Evolutionary conservation across 2,329 filamentous ascomycete genomes (phyloP).

Genomic region (Dryadomyces quercus-mongolicae): DNA sequence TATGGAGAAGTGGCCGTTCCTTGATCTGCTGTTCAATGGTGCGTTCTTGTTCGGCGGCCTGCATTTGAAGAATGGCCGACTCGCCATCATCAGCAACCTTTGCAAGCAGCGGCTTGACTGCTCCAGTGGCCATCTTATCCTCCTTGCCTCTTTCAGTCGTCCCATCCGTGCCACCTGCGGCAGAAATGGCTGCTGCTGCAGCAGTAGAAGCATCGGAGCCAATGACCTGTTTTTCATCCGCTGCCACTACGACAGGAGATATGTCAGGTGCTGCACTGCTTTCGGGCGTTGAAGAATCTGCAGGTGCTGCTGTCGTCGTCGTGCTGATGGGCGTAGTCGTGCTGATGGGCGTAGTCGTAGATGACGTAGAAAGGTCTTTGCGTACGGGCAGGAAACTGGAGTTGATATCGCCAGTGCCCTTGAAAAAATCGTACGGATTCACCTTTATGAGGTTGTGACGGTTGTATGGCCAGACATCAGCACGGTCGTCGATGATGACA

Average conservation of each 20-base stretch:
- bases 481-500: slow-evolving; percentile 93
- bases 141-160: background rate
- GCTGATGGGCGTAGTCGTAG: background rate
- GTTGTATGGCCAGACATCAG: slow-evolving; percentile 90
- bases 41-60: slow-evolving; percentile 78
- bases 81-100: slow-evolving; percentile 57
- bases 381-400: slow-evolving; percentile 88
- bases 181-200: background rate
- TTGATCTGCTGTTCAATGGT: slow-evolving; percentile 78
- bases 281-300: background rate
- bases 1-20: slow-evolving; percentile 78
- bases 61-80: slow-evolving; percentile 54
- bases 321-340: background rate
- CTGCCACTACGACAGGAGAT: background rate
- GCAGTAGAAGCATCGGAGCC: background rate
- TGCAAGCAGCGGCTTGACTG: slow-evolving; percentile 34
- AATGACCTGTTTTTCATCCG: background rate
- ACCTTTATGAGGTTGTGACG: slow-evolving; percentile 90
- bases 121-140: slow-evolving; percentile 3
- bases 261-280: background rate
- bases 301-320: background rate
- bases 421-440: slow-evolving; percentile 92
- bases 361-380: slow-evolving; percentile 33
- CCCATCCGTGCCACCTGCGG: background rate
- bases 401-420: slow-evolving; percentile 97